Base-by-base conservation (phyloP, 2,329 filamentous ascomycete genomes). In the Phialophora expanda region DNA sequence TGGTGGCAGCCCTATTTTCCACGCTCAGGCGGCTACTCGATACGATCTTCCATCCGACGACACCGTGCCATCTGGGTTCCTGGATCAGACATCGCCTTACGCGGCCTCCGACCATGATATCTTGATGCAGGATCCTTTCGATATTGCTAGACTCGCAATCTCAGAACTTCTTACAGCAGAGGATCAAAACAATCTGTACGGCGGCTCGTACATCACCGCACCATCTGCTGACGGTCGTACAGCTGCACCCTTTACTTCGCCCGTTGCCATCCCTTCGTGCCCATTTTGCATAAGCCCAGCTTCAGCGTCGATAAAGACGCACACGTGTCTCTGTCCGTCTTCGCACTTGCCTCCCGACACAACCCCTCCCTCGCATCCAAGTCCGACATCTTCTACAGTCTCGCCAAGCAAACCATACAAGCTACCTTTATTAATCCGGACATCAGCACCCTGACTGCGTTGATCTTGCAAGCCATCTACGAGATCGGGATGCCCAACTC, bases 401-500 rank as follows among this genome's bases (percentile, higher is more conserved):
- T 56, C 17, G 54, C 54, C 28, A 56, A 56, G 32, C 54, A 56
- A 11, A 34, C 54, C 1, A 24, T 22, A 4, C 54, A 56, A 38
- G 54, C 54, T 3, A 56, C 54, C 54, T 56, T 56, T 41, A 56
- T 56, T 14, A 56, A 56, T 4, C 54, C 54, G 17, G 54, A 56
- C n/a, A 56, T 56, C 14, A 56, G 54, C n/a, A 56, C 54, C 54
- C 54, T 56, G 3, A 41, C 17, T 24, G 54, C 54, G 3, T 41
- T 56, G 54, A 56, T 56, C 28, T 24, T 56, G 20, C 54, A 56
- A 34, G 54, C 54, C 5, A 56, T 56, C 17, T 56, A 56, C 32
- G 54, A 56, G 54, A 56, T 56, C 11, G 54, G 54, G n/a, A 56
- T 56, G 54, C 54, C 54, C 32, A 56, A 56, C 30, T 56, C 54